Base-by-base conservation (phyloP, 2,329 filamentous ascomycete genomes). In the Pseudocercospora crystallina region DNA sequence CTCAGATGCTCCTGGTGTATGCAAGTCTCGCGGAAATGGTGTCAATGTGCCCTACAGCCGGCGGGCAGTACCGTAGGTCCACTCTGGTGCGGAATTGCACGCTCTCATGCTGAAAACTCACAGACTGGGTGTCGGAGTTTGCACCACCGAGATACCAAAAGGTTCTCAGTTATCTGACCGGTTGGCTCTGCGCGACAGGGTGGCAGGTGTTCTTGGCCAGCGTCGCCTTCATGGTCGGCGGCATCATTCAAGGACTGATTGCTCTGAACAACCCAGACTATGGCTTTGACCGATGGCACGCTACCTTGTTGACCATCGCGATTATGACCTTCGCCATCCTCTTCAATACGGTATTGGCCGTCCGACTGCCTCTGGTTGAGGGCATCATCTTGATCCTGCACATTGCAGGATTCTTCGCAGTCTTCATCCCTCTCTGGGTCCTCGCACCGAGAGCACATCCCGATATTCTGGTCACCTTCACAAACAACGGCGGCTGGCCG, bases 121-220 rank as follows among this genome's bases (percentile, higher is more conserved):
- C n/a, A 31, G 43, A 39, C 36, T 60, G 57, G 61, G 59, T 64
- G 7, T 59, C 55, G 9, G 62, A 65, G 35, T 63, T 65, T 36
- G 56, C 61, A 1, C 64, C 61, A n/a, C 57, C 53, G 5, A 47
- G 48, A 5, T 42, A 51, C n/a, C 59, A 64, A 50, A 62, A 59
- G 38, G 43, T 56, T 15, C 36, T 65, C 2, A 57, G 50, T 14
- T 66, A 65, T 39, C 51, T 59, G 9, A 56, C 54, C 7, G 64
- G 63, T 10, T 67, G 63, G 65, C 43, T 65, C 2, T 62, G 54
- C 13, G 56, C 58, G 2, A 57, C 61, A 2, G 61, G 61, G 11
- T 76, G 74, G 74, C 72, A 76, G 53, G 70, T 68, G 43, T 71
- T 70, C 14, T 66, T 74, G 15, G 70, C 73, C 5, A 65, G 69